Evolutionary conservation across 176 grass and related monocot genomes (phyloP).

Genomic region (Eleusine coracana): DNA sequence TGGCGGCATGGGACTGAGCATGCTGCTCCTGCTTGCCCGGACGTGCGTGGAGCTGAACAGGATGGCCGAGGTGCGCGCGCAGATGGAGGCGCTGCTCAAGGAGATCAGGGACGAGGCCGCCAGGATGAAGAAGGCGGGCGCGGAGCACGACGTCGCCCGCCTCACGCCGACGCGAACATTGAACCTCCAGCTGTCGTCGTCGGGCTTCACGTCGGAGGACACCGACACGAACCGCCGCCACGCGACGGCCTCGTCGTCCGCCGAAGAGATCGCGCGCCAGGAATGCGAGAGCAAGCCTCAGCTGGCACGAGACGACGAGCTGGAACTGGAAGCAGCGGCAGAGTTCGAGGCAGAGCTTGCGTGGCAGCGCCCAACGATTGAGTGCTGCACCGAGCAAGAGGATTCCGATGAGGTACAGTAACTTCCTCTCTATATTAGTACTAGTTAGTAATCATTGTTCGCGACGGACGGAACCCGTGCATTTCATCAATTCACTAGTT

Average conservation of each 20-base stretch:
- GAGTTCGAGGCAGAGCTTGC: not conserved
- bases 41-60: constrained; percentile 54
- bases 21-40: constrained; percentile 49
- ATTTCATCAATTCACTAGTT: too few relatives aligned
- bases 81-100: constrained; percentile 60
- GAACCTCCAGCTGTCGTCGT: not conserved
- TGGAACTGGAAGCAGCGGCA: not conserved
- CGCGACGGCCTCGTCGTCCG: not conserved
- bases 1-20: constrained; percentile 46
- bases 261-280: not conserved
- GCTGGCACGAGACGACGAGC: not conserved
- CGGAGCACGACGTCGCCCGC: not conserved
- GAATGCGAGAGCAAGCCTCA: not conserved
- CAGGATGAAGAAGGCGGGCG: constrained; percentile 14
- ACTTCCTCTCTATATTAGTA: too few relatives aligned
- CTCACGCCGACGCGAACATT: not conserved
- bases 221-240: not conserved
- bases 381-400: not conserved
- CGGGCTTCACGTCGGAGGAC: constrained; percentile 18
- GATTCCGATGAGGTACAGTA: constrained; percentile 19
- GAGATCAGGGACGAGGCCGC: constrained; percentile 43
- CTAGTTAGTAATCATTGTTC: too few relatives aligned
- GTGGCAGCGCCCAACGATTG: not conserved
- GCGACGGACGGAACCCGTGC: too few relatives aligned
- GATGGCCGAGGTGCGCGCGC: constrained; percentile 63